Base-by-base conservation (phyloP, 2,329 filamentous ascomycete species). In the Botrytis medusae region DNA sequence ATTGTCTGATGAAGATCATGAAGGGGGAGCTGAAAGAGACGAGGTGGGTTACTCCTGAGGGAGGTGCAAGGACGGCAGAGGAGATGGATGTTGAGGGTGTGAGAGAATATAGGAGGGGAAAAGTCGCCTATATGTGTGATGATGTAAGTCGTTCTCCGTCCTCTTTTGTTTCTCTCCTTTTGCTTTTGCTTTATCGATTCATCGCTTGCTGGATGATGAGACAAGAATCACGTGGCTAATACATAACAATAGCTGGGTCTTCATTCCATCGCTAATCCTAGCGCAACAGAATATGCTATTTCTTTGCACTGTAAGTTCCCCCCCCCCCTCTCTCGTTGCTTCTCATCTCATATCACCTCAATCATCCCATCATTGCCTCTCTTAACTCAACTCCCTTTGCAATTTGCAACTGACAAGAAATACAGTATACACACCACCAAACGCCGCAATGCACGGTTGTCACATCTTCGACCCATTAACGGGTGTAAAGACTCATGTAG, bases 1-100 rank as follows among this genome's bases (percentile, higher is more conserved):
- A 97, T 82, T 98, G 95, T 83, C 85, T 97, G 78, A 97, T 97
- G 94, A 97, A 93, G 86, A 90, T 97, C 76, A 87, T 97, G 75
- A 89, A 89, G 77, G 94, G 94, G 54, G 87, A 85, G 75, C 84
- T 97, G 74, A 92, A 89, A 77, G 95, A 97, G 84, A 94, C 92
- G 42, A 88, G 93, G 74, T 97, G 93, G 82, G 68, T 64, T 20
- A 73, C 74, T 18, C 75, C 74, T 4, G 87, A 72, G 18, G 48
- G 32, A 54, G 70, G 70, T 7, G 75, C 71, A 4, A 61, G 37
- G 8, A 62, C 75, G 8, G 74, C 72, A 16, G 73, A 75, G 1
- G 64, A 79, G 32, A 42, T 73, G 25, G 40, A 78, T 48, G 75
- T 77, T n/a, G 73, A 75, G 4, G 88, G 93, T 77, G 91, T 88